phyloP scores from a whole-genome alignment of 1,284 basidiomycete genomes.

The Irpex sp. region DNA sequence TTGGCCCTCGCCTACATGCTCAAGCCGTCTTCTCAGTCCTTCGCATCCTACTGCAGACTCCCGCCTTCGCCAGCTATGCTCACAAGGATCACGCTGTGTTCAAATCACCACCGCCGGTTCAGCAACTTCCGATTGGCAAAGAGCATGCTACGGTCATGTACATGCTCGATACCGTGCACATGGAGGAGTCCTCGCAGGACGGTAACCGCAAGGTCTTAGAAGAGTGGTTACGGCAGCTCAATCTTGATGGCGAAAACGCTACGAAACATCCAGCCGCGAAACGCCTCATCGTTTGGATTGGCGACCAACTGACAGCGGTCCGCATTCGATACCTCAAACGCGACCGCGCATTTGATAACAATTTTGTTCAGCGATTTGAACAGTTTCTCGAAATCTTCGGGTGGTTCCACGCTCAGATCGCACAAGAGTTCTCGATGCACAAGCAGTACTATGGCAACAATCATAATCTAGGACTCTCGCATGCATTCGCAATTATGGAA shows the following conservation, averaged over 20 bases:
- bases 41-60: background rate
- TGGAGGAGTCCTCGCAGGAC: conserved; percentile 19
- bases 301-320: conserved; percentile 20
- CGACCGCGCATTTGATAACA: conserved; percentile 27
- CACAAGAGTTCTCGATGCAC: conserved; percentile 12
- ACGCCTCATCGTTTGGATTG: conserved; percentile 14
- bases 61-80: conserved; percentile 8
- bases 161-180: conserved; percentile 16
- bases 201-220: conserved; percentile 14
- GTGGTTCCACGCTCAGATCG: conserved; percentile 31
- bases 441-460: conserved; percentile 17
- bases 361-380: conserved; percentile 30
- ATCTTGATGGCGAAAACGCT: conserved; percentile 4
- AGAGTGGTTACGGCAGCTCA: conserved; percentile 10
- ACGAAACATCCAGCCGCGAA: background rate
- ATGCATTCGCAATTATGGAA: conserved; percentile 12
- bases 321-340: conserved; percentile 15
- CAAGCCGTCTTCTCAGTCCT: background rate
- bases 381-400: conserved; percentile 24
- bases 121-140: conserved; percentile 4
- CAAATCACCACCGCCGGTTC: background rate
- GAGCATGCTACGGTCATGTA: conserved; percentile 10
- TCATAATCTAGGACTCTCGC: conserved; percentile 10
- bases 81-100: background rate
- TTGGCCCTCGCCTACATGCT: conserved; percentile 4